Evolutionary conservation across 1,284 basidiomycete species (phyloP), one percentile per base, ranked within the genome.

Genomic region (Cutaneotrichosporon sp.): DNA sequence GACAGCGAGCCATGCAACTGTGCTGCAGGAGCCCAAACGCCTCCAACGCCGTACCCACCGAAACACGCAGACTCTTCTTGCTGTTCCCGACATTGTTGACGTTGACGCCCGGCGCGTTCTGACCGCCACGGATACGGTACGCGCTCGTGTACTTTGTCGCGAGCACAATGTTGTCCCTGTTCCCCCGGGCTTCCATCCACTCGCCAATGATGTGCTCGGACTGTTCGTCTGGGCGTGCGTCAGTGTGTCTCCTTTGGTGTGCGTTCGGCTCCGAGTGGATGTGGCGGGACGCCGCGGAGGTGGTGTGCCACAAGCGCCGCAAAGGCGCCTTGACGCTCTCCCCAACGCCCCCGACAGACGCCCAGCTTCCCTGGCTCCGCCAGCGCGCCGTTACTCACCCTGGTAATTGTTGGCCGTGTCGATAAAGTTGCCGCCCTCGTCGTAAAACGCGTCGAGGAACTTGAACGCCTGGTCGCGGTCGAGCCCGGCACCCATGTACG

Each of bases 181-280:
- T 73, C 9, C 55, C 58, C 33, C 72, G 62, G 8, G 55, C 54
- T 43, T 64, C 55, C 73, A 76, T 74, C 75, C 76, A 77, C 44
- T 76, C 74, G 41, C 76, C 76, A 41, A 77, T 59, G 63, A 73
- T 71, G 20, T 51, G 46, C 54, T 78, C 76, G 18, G 61, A 65
- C 47, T 77, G 60, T 38, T 67, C 73, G 39, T 30, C 36, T 46
- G n/a, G n/a, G n/a, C n/a, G n/a, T n/a, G n/a, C n/a, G n/a, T n/a
- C n/a, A n/a, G n/a, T n/a, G n/a, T n/a, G n/a, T n/a, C n/a, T n/a
- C n/a, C n/a, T n/a, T n/a, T n/a, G n/a, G n/a, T n/a, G n/a, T n/a
- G 48, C 17, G 36, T 4, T 37, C 26, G 10, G 26, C 26, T 30
- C 26, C n/a, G n/a, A n/a, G n/a, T n/a, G n/a, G 26, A 10, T 30